phyloP scores from a whole-genome alignment of 768 basidiomycete genomes.

The Lyophyllum semitale region DNA sequence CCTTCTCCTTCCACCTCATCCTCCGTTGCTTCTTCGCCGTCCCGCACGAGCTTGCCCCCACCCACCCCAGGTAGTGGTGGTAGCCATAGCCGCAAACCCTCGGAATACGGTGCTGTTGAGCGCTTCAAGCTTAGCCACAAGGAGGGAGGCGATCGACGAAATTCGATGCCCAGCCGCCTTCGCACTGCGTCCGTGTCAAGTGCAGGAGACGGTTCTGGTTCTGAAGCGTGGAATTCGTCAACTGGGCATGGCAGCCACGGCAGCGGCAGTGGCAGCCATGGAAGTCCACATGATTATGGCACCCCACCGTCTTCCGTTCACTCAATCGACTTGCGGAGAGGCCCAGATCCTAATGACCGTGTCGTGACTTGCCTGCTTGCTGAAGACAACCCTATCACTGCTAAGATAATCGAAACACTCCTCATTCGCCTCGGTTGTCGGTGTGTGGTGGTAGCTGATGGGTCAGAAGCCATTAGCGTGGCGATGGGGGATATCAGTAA shows the following conservation, averaged over 20 bases:
- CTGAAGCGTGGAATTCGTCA: constrained; percentile 70
- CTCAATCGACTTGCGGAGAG: constrained; percentile 78
- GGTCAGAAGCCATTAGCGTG: constrained; percentile 95
- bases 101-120: constrained; percentile 86
- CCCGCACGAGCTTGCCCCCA: constrained; percentile 71
- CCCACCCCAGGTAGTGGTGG: constrained; percentile 66
- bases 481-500: constrained; percentile 97
- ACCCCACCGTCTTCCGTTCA: constrained; percentile 87
- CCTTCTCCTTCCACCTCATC: constrained; percentile 93
- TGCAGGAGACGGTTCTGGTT: constrained; percentile 75
- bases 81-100: constrained; percentile 80
- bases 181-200: constrained; percentile 87
- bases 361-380: constrained; percentile 94
- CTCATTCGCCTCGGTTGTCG: constrained; percentile 93
- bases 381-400: constrained; percentile 97
- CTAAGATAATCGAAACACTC: constrained; percentile 95
- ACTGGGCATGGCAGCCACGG: constrained; percentile 53
- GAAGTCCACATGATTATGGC: constrained; percentile 44
- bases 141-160: constrained; percentile 75
- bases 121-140: constrained; percentile 84
- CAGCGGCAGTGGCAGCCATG: constrained; percentile 16
- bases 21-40: constrained; percentile 88
- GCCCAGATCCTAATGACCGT: constrained; percentile 78
- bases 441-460: constrained; percentile 93
- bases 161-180: constrained; percentile 84